Conservation (phyloP, 1,284 basidiomycete genomes). For the Earliella scabrosa region DNA sequence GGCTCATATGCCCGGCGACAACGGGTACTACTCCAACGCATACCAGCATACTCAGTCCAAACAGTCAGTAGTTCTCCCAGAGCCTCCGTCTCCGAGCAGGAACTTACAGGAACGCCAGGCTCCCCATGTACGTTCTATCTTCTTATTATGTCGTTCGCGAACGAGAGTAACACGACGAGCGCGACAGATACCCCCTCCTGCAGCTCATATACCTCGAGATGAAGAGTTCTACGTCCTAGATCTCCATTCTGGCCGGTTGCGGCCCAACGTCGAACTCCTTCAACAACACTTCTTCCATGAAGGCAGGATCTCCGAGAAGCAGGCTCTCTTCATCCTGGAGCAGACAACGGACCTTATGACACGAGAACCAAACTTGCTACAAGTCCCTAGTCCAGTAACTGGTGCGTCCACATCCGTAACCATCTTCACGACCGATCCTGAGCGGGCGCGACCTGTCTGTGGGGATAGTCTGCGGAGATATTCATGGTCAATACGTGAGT, state of each 20-base stretch:
- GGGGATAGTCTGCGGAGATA: slow-evolving; percentile 88
- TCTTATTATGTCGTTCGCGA: background rate
- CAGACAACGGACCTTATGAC: slow-evolving; percentile 78
- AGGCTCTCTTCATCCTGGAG: slow-evolving; percentile 88
- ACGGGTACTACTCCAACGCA: slow-evolving; percentile 20
- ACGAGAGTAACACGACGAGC: no score
- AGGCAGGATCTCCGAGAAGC: slow-evolving; percentile 84
- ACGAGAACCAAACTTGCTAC: slow-evolving; percentile 86
- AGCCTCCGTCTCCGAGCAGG: slow-evolving; percentile 19
- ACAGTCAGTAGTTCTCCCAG: slow-evolving; percentile 24
- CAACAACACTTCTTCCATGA: slow-evolving; percentile 95
- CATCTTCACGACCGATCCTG: background rate
- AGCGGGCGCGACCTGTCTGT: slow-evolving; percentile 8
- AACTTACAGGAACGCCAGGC: slow-evolving; percentile 28
- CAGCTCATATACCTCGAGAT: slow-evolving; percentile 36
- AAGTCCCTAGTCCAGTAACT: slow-evolving; percentile 91
- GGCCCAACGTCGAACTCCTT: slow-evolving; percentile 85
- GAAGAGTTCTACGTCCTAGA: slow-evolving; percentile 41
- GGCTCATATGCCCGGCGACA: slow-evolving; percentile 8
- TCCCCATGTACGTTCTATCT: slow-evolving; percentile 19
- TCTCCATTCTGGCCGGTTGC: slow-evolving; percentile 43
- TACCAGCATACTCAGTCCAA: slow-evolving; percentile 14
- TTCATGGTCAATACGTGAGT: slow-evolving; percentile 97
- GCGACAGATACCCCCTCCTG: slow-evolving; percentile 37
- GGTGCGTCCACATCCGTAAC: no score